Percentiles rank a stretch among this genome's conserved stretches.
These are phyloP conservation scores for Aureobasidium lini DNA, from an alignment of 2,329 filamentous ascomycete genomes.

Conservation along the genomic window DNA sequence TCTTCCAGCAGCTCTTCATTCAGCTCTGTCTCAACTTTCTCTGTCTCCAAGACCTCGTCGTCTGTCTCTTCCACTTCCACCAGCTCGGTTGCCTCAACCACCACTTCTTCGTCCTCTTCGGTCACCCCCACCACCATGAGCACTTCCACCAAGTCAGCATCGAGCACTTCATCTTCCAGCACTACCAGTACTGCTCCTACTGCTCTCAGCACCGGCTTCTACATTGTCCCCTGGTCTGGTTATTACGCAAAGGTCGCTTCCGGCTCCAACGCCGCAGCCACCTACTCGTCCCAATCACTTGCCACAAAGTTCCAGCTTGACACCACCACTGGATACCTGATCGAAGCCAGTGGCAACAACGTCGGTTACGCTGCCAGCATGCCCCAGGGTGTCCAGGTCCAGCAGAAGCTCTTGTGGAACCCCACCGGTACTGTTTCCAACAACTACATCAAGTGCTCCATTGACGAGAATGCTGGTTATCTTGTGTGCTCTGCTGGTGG, in stretches of 20 bases:
- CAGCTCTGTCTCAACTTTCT: background rate
- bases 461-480: background rate
- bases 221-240: background rate
- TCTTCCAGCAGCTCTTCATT: background rate
- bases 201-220: background rate
- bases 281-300: background rate
- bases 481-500: background rate
- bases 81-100: conserved; percentile 14
- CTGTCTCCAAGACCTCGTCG: background rate
- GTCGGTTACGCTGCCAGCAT: background rate
- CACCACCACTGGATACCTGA: background rate
- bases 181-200: background rate
- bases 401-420: background rate
- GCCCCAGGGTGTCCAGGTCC: background rate
- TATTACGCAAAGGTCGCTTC: background rate
- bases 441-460: background rate
- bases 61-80: background rate
- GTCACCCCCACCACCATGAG: background rate
- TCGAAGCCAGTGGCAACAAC: background rate
- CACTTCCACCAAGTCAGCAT: conserved; percentile 4
- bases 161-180: background rate
- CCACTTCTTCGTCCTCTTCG: conserved; percentile 6
- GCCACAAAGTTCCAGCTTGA: background rate
- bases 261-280: background rate
- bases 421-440: background rate